phyloP scores from a whole-genome alignment of 495 filamentous ascomycete genomes.

The Podospora conica region DNA sequence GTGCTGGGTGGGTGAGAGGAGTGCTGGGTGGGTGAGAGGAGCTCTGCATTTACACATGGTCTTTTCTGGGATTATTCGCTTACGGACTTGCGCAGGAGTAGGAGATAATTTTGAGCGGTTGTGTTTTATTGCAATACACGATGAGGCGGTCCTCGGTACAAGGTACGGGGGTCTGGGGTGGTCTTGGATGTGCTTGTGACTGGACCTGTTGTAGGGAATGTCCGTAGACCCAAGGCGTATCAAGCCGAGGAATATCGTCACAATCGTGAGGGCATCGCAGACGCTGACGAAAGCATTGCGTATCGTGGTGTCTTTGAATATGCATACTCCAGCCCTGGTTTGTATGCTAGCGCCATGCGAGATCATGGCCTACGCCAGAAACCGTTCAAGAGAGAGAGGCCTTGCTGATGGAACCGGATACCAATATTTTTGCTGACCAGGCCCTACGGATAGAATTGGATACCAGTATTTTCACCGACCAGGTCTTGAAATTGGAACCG shows the following conservation, averaged over 20 bases:
- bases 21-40: neutral
- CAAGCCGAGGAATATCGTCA: neutral
- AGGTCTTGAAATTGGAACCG: no score
- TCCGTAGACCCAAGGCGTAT: neutral
- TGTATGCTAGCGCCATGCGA: no score
- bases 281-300: neutral
- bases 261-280: neutral
- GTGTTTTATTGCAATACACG: neutral
- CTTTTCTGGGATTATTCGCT: conserved; percentile 15
- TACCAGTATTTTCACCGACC: no score
- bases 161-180: neutral
- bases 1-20: neutral
- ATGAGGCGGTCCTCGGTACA: neutral
- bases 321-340: neutral
- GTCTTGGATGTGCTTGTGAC: neutral
- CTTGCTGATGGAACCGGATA: no score
- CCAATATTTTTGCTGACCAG: no score
- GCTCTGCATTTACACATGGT: conserved; percentile 15
- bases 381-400: no score
- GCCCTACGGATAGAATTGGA: no score
- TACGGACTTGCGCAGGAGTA: conserved; percentile 9
- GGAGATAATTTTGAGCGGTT: conserved; percentile 1
- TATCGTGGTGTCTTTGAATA: neutral
- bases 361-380: no score
- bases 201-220: no score